Evolutionary conservation across 192 early-diverging fungal genomes (phyloP).

Genomic region (Linnemannia zychae): DNA sequence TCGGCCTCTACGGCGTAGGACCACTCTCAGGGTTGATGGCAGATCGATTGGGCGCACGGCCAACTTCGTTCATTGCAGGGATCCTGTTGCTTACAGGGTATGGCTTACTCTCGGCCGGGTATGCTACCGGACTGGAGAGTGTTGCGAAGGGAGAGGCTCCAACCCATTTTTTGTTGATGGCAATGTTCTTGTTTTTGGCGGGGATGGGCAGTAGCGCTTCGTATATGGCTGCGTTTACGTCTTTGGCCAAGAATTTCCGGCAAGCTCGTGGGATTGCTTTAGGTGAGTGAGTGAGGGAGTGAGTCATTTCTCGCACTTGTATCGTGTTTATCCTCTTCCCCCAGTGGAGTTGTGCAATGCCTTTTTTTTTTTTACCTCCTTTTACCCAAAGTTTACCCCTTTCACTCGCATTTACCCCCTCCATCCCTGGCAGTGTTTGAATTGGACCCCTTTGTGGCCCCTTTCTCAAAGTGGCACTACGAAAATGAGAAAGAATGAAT

Average conservation of each 20-base stretch:
- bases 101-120: conserved; percentile 23
- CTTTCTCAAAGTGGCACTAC: neutral
- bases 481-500: too few species aligned
- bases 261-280: conserved; percentile 32
- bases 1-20: conserved; percentile 57
- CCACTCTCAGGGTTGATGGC: conserved; percentile 42
- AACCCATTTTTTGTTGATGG: conserved; percentile 29
- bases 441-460: neutral
- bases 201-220: conserved; percentile 43
- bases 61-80: conserved; percentile 34
- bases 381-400: neutral
- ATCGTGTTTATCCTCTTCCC: neutral
- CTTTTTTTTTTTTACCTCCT: too few species aligned
- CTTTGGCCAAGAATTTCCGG: conserved; percentile 39
- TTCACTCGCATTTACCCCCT: neutral
- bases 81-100: conserved; percentile 22
- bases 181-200: conserved; percentile 26
- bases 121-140: conserved; percentile 22
- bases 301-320: neutral
- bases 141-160: conserved; percentile 10
- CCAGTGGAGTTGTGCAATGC: too few species aligned
- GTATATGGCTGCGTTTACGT: conserved; percentile 53
- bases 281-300: conserved; percentile 12
- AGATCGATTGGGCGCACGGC: conserved; percentile 37
- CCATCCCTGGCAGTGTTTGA: neutral